Percentiles rank a stretch among this genome's conserved stretches.
phyloP scores from a whole-genome alignment of 768 basidiomycete genomes.

The Sarcodon aspratus region DNA sequence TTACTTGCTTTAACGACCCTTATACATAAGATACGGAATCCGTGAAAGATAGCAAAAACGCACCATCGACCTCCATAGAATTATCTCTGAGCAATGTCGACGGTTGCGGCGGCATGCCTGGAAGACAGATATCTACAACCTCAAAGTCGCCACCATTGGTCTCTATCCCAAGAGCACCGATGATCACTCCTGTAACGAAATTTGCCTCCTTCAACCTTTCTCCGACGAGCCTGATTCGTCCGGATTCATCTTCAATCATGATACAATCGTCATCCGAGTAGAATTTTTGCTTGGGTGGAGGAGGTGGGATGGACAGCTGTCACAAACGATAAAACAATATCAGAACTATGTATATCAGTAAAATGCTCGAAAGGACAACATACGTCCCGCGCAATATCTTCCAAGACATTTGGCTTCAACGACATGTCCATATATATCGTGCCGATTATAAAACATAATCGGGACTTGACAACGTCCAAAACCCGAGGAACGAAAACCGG shows the following conservation, averaged over 20 bases:
- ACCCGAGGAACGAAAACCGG: conserved; percentile 70
- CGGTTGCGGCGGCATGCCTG: conserved; percentile 68
- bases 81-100: conserved; percentile 7
- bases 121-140: conserved; percentile 78
- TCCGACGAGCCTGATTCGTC: conserved; percentile 83
- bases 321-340: conserved; percentile 1
- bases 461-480: conserved; percentile 76
- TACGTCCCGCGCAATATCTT: conserved; percentile 90
- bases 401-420: conserved; percentile 94
- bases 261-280: conserved; percentile 67
- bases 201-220: conserved; percentile 44
- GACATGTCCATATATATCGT: conserved; percentile 99
- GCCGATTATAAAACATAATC: conserved; percentile 85
- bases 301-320: conserved; percentile 84
- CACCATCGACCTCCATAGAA: conserved; percentile 68
- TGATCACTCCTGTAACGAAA: conserved; percentile 86
- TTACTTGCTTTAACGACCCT: background rate
- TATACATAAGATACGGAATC: background rate
- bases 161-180: conserved; percentile 85
- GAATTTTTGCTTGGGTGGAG: conserved; percentile 65
- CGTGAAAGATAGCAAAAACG: conserved; percentile 12
- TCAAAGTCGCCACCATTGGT: conserved; percentile 87
- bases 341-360: background rate
- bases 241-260: conserved; percentile 95
- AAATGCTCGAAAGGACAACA: conserved; percentile 18